Evolutionary conservation across 441 rosid genomes (phyloP), one percentile per base, ranked within the genome.

Genomic region (California macrophylla): DNA sequence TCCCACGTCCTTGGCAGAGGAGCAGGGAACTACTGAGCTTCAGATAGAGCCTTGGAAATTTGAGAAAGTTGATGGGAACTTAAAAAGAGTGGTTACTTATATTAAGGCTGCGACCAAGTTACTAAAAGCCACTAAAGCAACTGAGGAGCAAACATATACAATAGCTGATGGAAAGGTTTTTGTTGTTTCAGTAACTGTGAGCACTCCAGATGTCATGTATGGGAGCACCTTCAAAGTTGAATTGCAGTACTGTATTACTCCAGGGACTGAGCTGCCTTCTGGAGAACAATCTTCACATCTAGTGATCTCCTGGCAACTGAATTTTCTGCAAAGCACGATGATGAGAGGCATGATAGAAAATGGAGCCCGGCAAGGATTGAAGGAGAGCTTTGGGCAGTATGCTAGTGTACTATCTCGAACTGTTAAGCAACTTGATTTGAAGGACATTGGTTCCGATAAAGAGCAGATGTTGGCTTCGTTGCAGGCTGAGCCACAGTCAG

Each of bases 311-410:
- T 93, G 97, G 98, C 78, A 92, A 38, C 78, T 85, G 82, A 93
- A 91, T 79, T 93, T 91, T 75, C 74, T 88, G 74, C 97, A 91
- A 83, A 88, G 89, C 79, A 86, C 96, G 34, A 91, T 91, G 93
- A 91, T 91, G 95, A 88, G 76, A 84, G 80, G 96, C 63, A 89
- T 93, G 96, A 93, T 91, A 75, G 97, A 93, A 79, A 88, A 82
- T 74, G 98, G 97, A 63, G 92, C 96, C 42, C 83, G 91, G 23
- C 86, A 81, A 75, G 98, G 96, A 72, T 66, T 93, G 34, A 93
- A 80, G 85, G 97, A 91, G 12, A 91, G 85, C 72, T 91, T 79
- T 64, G 98, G 87, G 74, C 90, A 80, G 70, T 89, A 78, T 79
- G 81, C 85, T 5, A 75, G 82, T 77, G 52, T 89, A 63, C 72